phyloP scores from a whole-genome alignment of 2,329 filamentous ascomycete species.

The Penicillium digitatum region DNA sequence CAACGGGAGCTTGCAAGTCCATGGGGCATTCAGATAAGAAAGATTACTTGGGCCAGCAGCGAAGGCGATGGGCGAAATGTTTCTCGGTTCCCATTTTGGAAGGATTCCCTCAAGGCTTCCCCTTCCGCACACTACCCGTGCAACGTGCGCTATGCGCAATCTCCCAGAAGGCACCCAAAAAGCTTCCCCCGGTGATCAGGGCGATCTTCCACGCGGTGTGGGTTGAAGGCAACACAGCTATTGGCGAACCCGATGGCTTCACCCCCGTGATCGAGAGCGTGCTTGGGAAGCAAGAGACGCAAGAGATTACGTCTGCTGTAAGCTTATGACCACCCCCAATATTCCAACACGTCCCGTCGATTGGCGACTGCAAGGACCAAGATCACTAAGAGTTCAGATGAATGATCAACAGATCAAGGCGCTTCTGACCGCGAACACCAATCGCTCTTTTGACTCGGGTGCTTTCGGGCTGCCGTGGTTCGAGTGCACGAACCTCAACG shows the following conservation, averaged over 20 bases:
- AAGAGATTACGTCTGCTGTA: conserved; percentile 43
- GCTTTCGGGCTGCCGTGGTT: conserved; percentile 62
- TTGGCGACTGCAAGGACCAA: background rate
- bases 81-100: conserved; percentile 54
- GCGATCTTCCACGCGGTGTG: conserved; percentile 52
- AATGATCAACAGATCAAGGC: conserved; percentile 45
- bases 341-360: background rate
- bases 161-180: conserved; percentile 40
- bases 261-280: conserved; percentile 43
- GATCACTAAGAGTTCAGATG: conserved; percentile 10
- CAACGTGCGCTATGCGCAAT: conserved; percentile 54
- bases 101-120: conserved; percentile 49
- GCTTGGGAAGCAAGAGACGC: conserved; percentile 45
- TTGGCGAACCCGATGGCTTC: conserved; percentile 47
- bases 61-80: conserved; percentile 50
- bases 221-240: conserved; percentile 45
- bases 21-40: conserved; percentile 52
- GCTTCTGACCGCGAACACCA: conserved; percentile 48
- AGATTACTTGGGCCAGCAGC: conserved; percentile 54
- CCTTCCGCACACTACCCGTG: conserved; percentile 48
- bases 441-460: conserved; percentile 52
- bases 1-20: conserved; percentile 32
- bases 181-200: conserved; percentile 42
- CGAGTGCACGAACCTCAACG: conserved; percentile 52
- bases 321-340: background rate